Evolutionary conservation across 192 early-diverging fungal species (phyloP).

Genomic region (Linnemannia zychae): DNA sequence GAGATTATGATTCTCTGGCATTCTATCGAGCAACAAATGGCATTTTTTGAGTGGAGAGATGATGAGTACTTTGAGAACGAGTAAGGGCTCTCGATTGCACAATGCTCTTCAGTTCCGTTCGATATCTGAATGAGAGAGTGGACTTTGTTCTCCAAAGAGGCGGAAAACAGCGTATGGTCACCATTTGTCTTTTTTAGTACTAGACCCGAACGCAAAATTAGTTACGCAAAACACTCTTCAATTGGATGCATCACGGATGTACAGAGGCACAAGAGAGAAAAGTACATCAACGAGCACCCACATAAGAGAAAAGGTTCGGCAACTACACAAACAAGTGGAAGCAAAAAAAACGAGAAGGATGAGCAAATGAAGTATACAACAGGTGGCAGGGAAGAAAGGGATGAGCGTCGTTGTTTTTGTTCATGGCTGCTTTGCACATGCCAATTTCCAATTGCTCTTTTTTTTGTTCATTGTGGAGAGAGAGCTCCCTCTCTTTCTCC

Average conservation of each 20-base stretch:
- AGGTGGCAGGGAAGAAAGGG: no score
- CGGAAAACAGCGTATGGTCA: neutral
- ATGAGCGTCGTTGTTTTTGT: neutral
- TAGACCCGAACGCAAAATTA: neutral
- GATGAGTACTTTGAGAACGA: neutral
- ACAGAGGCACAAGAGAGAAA: neutral
- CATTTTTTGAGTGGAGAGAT: neutral
- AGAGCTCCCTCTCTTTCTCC: neutral
- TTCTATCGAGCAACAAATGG: conserved; percentile 3
- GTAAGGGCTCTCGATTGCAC: neutral
- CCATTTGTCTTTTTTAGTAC: neutral
- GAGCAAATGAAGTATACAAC: neutral
- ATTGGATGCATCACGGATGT: neutral
- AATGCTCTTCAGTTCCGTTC: neutral
- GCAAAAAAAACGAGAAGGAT: neutral
- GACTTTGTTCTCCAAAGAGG: conserved; percentile 7
- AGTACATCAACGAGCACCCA: neutral
- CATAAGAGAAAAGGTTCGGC: neutral
- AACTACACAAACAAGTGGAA: neutral
- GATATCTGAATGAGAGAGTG: neutral
- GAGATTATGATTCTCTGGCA: neutral
- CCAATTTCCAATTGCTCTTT: neutral
- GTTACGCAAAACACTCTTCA: neutral
- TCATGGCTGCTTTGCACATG: neutral
- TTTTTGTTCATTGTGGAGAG: conserved; percentile 5